Percentiles rank a stretch among this genome's conserved stretches.
These are phyloP conservation scores for Thinopyrum elongatum DNA, from an alignment of 176 grass and related monocot species.

Conservation along the genomic window DNA sequence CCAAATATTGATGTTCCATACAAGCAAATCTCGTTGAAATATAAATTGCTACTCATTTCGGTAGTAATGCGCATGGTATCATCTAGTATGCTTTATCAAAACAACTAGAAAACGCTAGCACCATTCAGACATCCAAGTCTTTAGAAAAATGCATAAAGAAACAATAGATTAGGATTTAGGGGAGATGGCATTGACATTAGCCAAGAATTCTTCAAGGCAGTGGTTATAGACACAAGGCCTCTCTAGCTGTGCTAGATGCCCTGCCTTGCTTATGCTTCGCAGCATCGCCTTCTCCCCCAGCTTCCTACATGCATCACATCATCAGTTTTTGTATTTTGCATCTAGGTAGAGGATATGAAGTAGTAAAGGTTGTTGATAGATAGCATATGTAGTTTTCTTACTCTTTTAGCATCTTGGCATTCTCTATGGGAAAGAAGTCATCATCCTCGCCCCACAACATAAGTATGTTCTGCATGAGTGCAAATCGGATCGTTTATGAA, in stretches of 20 bases:
- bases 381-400: constrained; percentile 27
- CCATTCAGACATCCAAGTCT: no score
- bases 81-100: no score
- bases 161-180: background rate
- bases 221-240: constrained; percentile 54
- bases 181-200: background rate
- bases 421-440: constrained; percentile 51
- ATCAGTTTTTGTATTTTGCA: background rate
- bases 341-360: no score
- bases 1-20: no score
- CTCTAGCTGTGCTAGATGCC: constrained; percentile 58
- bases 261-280: constrained; percentile 51
- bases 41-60: no score
- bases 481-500: no score
- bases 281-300: constrained; percentile 55
- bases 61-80: no score
- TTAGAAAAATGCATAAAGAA: no score
- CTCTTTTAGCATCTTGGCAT: constrained; percentile 51
- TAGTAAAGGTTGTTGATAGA: no score
- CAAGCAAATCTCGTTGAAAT: no score
- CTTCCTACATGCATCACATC: constrained; percentile 26
- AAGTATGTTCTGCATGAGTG: constrained; percentile 49
- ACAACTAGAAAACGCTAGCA: no score
- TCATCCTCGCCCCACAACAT: constrained; percentile 61
- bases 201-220: constrained; percentile 49